Percentiles rank a stretch among this genome's conserved stretches.
Evolutionary conservation across 139 green algal genomes (phyloP).

Genomic region (Deuterostichococcus epilithicus): DNA sequence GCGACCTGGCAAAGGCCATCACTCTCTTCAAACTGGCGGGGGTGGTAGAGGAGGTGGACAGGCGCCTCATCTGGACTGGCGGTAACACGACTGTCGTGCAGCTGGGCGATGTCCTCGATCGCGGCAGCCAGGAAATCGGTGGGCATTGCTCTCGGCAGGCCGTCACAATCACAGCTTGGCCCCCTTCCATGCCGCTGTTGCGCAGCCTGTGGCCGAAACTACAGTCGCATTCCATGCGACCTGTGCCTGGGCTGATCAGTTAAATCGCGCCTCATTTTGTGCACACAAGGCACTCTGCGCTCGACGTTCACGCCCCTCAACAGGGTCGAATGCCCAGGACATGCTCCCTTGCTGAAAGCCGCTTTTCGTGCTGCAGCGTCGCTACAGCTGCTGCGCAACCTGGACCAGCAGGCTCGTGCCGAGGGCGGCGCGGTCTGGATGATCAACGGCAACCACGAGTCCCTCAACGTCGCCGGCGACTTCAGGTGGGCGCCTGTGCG

Average conservation of each 20-base stretch:
- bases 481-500: constrained; percentile 53
- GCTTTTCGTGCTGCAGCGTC: constrained; percentile 49
- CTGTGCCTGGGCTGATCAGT: too few species aligned
- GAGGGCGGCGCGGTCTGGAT: constrained; percentile 84
- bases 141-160: too few species aligned
- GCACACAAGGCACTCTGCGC: too few species aligned
- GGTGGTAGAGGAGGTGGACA: constrained; percentile 52
- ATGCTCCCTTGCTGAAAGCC: neutral
- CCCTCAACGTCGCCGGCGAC: constrained; percentile 82
- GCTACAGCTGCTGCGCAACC: constrained; percentile 71
- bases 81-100: constrained; percentile 84
- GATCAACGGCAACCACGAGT: constrained; percentile 94
- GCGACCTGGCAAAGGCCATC: constrained; percentile 80
- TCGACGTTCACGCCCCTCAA: neutral
- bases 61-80: constrained; percentile 62
- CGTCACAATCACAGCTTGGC: too few species aligned
- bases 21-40: constrained; percentile 62
- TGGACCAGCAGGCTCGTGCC: constrained; percentile 70
- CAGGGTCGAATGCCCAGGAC: neutral
- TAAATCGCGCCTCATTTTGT: too few species aligned
- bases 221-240: too few species aligned
- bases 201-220: too few species aligned
- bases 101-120: constrained; percentile 87
- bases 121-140: constrained; percentile 87
- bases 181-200: too few species aligned